Evolutionary conservation across 306 rosid genomes (phyloP), one percentile per base, ranked within the genome.

Genomic region (Begonia masoniana): DNA sequence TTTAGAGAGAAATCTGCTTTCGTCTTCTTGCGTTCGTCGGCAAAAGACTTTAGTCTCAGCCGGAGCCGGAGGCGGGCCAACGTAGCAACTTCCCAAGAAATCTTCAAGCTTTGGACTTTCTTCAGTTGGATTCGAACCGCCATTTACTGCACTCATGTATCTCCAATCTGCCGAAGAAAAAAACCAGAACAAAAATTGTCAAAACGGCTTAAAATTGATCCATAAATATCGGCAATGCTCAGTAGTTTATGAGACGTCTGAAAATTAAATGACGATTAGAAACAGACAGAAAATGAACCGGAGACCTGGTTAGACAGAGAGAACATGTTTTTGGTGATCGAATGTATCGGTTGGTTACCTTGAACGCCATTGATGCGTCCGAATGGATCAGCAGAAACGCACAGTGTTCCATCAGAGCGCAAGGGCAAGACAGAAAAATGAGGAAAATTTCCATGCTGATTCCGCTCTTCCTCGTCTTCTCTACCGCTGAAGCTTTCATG

Each of bases 91-190:
- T 12, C 99, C 99, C 68, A 91, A 67, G 73, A 91, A 91, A 55
- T 91, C 94, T 68, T 91, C 99, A 57, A 91, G 94, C 73, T 91
- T 91, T 52, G 99, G 96, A 35, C 85, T 78, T 48, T 76, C 78
- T 47, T 78, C 85, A 43, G 61, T 66, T 17, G 80, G 65, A 43
- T 72, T 56, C 41, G 78, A 31, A 31, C 39, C 65, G 24, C 76
- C 78, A n/a, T 60, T 73, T 59, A 84, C 67, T 19, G 75, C 74
- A 63, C 70, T 56, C 13, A 81, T 84, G 66, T 77, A 86, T 55
- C 88, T 81, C 99, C 99, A 86, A 65, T 86, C 99, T 82, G 50
- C 47, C 31, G 2, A 57, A 43, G 43, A 41, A 57, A 3, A 12
- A 47, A 19, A 56, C 21, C 10, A 42, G 8, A 36, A 47, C 50